Percentiles rank a stretch among this genome's conserved stretches.
Evolutionary conservation across 148 eudicot genomes (phyloP).

Genomic region (Amaranthus cruentus): DNA sequence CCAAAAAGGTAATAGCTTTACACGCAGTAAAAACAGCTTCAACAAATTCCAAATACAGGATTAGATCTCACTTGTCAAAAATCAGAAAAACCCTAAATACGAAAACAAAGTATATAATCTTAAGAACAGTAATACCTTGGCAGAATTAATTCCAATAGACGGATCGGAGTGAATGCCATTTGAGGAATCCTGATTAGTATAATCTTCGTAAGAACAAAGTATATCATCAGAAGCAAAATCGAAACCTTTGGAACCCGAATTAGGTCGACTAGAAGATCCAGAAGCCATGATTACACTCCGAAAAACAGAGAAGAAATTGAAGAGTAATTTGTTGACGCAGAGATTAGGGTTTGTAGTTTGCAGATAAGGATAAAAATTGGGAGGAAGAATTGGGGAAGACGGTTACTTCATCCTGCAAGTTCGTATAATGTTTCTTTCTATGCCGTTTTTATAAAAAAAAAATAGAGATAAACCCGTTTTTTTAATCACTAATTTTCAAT

Average conservation of each 20-base stretch:
- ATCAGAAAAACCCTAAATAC: too few relatives aligned
- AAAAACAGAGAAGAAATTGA: not conserved
- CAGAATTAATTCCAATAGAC: slow-evolving; percentile 38
- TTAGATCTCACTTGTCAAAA: not conserved
- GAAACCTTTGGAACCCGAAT: slow-evolving; percentile 57
- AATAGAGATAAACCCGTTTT: too few relatives aligned
- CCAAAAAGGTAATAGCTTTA: not conserved
- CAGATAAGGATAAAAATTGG: not conserved
- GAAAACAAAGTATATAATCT: not conserved
- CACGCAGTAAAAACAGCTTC: not conserved
- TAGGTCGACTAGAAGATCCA: slow-evolving; percentile 67
- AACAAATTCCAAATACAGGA: not conserved
- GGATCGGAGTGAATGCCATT: slow-evolving; percentile 72
- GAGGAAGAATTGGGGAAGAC: not conserved
- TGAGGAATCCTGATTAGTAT: slow-evolving; percentile 43
- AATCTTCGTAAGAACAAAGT: slow-evolving; percentile 88
- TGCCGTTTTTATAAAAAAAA: too few relatives aligned
- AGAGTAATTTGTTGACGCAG: slow-evolving; percentile 4
- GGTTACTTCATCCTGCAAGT: slow-evolving; percentile 13
- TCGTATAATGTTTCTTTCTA: not conserved
- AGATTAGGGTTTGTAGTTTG: slow-evolving; percentile 15
- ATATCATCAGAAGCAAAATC: slow-evolving; percentile 87
- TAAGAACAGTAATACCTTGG: slow-evolving; percentile 35
- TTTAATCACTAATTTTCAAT: too few relatives aligned
- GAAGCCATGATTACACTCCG: slow-evolving; percentile 51